Base-by-base conservation (phyloP, 805 yeast genomes). In the Myxozyma kluyveri region DNA sequence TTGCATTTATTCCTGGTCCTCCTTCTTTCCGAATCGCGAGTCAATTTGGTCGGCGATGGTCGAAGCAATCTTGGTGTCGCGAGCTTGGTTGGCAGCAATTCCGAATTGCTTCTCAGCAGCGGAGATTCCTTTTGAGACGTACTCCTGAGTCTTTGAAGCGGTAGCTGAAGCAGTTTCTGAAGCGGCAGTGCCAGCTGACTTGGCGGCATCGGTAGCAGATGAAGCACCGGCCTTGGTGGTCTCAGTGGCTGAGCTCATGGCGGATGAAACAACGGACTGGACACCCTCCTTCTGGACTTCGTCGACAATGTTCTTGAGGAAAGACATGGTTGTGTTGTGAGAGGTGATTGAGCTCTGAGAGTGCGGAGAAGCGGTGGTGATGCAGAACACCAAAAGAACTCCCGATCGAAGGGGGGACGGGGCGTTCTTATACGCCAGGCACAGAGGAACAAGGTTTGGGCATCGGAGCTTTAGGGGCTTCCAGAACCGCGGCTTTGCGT, bases 51-150 rank as follows among this genome's bases (percentile, higher is more conserved):
- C 46, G 9, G 59, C 40, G 29, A 54, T 47, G 35, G 29, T 31
- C 9, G 24, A 7, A 32, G 56, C 39, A 23, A 57, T 38, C 50
- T 52, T 52, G 31, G 49, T 53, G 26, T 57, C 61, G 10, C 49
- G 40, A 26, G 45, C 24, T 27, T 29, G 32, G 37, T 54, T 41
- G 36, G 52, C 55, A 5, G 50, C 43, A 27, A 54, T 50, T 27
- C 43, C 43, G 35, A 54, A 39, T 43, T 50, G 41, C 44, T 46
- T 32, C 55, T 54, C 55, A 39, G 43, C 58, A 23, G 43, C 14
- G 21, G 18, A 41, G 40, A 54, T 54, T 19, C 58, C 58, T 47
- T 54, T 37, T 39, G 24, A 22, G 43, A 54, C 52, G 26, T 54
- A 54, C 22, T 33, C 41, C 44, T 37, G 27, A 10, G 52, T 43